These are phyloP conservation scores for Fusarium praegraminearum DNA, from an alignment of 2,329 filamentous ascomycete genomes.

Conservation along the genomic window DNA sequence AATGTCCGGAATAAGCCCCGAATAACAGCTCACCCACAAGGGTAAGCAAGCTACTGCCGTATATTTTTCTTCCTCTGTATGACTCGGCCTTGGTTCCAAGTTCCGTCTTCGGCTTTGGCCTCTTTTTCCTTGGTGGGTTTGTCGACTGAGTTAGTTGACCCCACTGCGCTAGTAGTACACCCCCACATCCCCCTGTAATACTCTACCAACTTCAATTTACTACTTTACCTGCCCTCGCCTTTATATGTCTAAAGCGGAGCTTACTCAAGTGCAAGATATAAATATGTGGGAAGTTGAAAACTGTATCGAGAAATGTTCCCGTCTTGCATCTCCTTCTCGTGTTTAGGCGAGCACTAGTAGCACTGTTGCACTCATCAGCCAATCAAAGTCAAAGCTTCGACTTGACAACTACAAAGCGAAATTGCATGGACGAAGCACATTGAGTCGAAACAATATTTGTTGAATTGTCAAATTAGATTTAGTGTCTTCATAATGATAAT, in stretches of 20 bases:
- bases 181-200: not conserved
- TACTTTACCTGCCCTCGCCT: no score
- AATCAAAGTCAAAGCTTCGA: conserved; percentile 1
- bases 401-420: not conserved
- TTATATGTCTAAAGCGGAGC: not conserved
- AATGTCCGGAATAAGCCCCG: conserved; percentile 27
- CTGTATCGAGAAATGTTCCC: not conserved
- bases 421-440: not conserved
- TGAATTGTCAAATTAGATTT: not conserved
- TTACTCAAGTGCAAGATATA: not conserved
- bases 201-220: no score
- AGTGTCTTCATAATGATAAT: not conserved
- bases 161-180: conserved; percentile 16
- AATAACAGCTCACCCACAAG: conserved; percentile 28
- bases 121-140: conserved; percentile 1
- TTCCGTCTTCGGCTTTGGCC: conserved; percentile 45
- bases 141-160: not conserved
- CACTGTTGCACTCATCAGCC: not conserved
- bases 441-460: not conserved
- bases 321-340: not conserved
- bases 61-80: conserved; percentile 18
- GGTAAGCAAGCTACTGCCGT: not conserved
- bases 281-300: not conserved
- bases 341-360: not conserved
- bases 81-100: conserved; percentile 35